Base-by-base conservation (phyloP, 164 flowering plant genomes). In the Houttuynia cordata region DNA sequence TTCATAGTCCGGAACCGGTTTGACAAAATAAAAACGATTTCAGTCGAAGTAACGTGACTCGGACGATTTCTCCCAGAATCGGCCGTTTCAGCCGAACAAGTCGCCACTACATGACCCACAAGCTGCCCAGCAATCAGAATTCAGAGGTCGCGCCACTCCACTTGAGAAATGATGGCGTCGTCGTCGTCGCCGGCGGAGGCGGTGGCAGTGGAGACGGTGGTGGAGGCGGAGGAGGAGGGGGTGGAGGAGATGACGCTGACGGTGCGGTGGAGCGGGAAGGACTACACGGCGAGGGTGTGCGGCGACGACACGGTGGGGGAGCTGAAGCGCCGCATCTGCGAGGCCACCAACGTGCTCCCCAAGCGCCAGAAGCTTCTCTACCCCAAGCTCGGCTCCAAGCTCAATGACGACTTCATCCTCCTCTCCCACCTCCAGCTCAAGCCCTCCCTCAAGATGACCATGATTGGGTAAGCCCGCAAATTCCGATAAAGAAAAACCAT, bases 341-440 rank as follows among this genome's bases (percentile, higher is more conserved):
- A 88, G 58, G 75, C 75, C 66, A 94, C 99, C 4, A 85, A 78
- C 68, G 97, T 93, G 14, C 71, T 94, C 41, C 99, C 99, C 25
- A 88, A 86, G 67, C 81, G 99, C 23, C 99, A 94, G 81, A 94
- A 94, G 80, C 93, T 94, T 62, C 88, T 91, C 42, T 94, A 91
- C 80, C 97, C 97, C 6, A 93, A 94, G 75, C 61, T 83, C 50
- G 93, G 80, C 8, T 62, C 84, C 41, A 88, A 85, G 50, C 91
- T 93, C 73, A 64, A 90, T 59, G 85, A 86, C 62, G 97, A 88
- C 60, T 76, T 92, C 7, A 20, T 81, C 42, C 77, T 94, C 30
- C 85, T 94, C 70, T 83, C 90, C 49, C 80, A 78, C 15, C 69
- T 94, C 41, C 84, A 90, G 24, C 82, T 94, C 68, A 90, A 87